Evolutionary conservation across 1,284 basidiomycete species (phyloP).

Genomic region (Naganishia sp.): DNA sequence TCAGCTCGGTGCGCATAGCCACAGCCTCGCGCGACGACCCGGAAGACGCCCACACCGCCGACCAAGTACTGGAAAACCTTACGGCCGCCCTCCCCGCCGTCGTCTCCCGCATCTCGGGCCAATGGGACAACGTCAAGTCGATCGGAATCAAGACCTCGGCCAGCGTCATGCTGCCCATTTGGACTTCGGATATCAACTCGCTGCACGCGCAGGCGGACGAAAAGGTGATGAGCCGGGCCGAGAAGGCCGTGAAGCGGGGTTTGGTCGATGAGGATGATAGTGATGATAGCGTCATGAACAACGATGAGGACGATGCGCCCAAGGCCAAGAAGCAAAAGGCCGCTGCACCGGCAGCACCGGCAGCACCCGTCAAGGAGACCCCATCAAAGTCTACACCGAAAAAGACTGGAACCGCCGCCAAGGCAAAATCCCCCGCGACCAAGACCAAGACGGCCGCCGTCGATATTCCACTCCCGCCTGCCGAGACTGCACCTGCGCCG

Average conservation of each 20-base stretch:
- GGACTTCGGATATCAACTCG: conserved; percentile 71
- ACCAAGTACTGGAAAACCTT: conserved; percentile 77
- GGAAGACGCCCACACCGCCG: conserved; percentile 61
- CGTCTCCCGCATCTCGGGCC: conserved; percentile 59
- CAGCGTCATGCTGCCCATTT: conserved; percentile 84
- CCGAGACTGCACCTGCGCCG: conserved; percentile 20
- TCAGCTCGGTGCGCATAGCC: conserved; percentile 83
- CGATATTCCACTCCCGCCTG: conserved; percentile 17
- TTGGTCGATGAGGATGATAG: conserved; percentile 37
- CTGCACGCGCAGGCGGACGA: conserved; percentile 52
- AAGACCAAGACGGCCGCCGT: conserved; percentile 27
- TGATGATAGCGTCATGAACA: conserved; percentile 35
- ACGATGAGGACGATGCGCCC: conserved; percentile 45
- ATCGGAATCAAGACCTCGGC: conserved; percentile 88
- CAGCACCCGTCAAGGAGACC: conserved; percentile 30
- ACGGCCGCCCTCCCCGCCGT: conserved; percentile 76
- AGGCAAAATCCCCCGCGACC: conserved; percentile 24
- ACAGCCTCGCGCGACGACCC: conserved; percentile 54
- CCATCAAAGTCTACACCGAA: not conserved
- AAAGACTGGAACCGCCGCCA: conserved; percentile 37
- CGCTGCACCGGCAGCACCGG: conserved; percentile 17
- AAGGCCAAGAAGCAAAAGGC: conserved; percentile 39
- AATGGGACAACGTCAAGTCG: conserved; percentile 87
- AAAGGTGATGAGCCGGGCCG: conserved; percentile 39
- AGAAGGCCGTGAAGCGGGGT: conserved; percentile 34